Percentiles rank a stretch among this genome's conserved stretches.
Conservation (phyloP, 352 stramenopile species). For the Pythium scleroteichum region DNA sequence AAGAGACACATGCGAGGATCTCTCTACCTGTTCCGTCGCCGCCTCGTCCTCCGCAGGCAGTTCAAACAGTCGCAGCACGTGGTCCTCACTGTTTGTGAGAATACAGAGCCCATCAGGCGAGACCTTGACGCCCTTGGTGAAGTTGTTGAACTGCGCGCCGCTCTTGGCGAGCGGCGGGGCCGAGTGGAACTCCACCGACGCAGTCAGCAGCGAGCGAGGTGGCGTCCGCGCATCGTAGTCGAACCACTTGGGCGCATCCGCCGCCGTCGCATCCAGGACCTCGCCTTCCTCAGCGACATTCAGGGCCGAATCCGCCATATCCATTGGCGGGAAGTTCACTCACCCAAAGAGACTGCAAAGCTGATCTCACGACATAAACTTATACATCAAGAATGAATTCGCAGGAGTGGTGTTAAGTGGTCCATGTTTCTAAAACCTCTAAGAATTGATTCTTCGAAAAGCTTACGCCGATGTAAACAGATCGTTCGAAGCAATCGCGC, state of each 20-base stretch:
- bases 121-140: constrained; percentile 70
- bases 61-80: constrained; percentile 81
- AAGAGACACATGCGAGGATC: not conserved
- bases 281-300: not conserved
- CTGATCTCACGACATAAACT: no score
- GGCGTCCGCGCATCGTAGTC: constrained; percentile 10
- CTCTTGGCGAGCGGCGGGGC: not conserved
- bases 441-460: no score
- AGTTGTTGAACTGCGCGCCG: constrained; percentile 51
- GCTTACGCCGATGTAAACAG: no score
- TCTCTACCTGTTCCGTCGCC: constrained; percentile 8
- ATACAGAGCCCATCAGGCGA: constrained; percentile 86
- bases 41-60: constrained; percentile 18
- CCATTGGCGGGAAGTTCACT: not conserved
- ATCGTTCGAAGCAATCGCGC: no score
- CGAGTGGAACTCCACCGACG: constrained; percentile 17
- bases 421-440: no score
- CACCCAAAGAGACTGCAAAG: no score
- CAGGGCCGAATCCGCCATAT: not conserved
- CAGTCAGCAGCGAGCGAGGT: not conserved
- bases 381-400: no score
- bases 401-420: no score
- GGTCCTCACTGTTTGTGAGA: constrained; percentile 85
- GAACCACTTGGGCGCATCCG: constrained; percentile 18
- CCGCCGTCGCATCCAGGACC: not conserved